phyloP scores from a whole-genome alignment of 2,329 filamentous ascomycete genomes.

The Epichloe elymi region DNA sequence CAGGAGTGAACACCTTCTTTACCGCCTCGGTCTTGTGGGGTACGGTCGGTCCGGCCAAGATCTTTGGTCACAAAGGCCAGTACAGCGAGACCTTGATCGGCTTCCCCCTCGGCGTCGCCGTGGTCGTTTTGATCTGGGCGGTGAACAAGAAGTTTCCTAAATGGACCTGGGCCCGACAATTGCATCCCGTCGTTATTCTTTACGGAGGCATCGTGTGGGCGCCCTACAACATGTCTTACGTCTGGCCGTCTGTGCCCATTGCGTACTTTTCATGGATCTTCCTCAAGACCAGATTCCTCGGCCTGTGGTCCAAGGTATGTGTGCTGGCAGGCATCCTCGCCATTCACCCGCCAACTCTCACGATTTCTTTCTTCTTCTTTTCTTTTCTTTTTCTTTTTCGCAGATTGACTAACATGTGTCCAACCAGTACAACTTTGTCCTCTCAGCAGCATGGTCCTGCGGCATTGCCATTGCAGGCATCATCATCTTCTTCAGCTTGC shows the following conservation, averaged over 20 bases:
- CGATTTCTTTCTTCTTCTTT: no score
- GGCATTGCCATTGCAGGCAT: slow-evolving; percentile 37
- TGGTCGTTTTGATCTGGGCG: slow-evolving; percentile 29
- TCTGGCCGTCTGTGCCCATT: slow-evolving; percentile 38
- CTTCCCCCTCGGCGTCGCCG: slow-evolving; percentile 34
- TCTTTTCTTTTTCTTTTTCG: not conserved
- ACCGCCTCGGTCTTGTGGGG: slow-evolving; percentile 43
- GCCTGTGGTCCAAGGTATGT: slow-evolving; percentile 37
- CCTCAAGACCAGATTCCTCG: slow-evolving; percentile 33
- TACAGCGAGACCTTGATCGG: slow-evolving; percentile 35
- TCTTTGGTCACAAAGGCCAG: slow-evolving; percentile 34
- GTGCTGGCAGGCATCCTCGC: no score
- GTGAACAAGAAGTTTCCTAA: slow-evolving; percentile 27
- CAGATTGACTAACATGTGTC: not conserved
- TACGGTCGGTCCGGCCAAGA: slow-evolving; percentile 35
- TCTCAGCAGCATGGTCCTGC: slow-evolving; percentile 36
- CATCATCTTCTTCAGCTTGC: slow-evolving; percentile 39
- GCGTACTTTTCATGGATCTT: slow-evolving; percentile 40
- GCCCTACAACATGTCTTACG: slow-evolving; percentile 38
- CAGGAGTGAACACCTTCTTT: slow-evolving; percentile 41
- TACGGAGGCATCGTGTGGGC: slow-evolving; percentile 33
- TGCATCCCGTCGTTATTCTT: slow-evolving; percentile 35
- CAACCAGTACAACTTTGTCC: slow-evolving; percentile 36
- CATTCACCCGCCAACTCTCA: not conserved
- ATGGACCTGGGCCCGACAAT: slow-evolving; percentile 27